Evolutionary conservation across 106 monocot genomes (phyloP), one percentile per base, ranked within the genome.

Genomic region (Dactylorhiza incarnata): DNA sequence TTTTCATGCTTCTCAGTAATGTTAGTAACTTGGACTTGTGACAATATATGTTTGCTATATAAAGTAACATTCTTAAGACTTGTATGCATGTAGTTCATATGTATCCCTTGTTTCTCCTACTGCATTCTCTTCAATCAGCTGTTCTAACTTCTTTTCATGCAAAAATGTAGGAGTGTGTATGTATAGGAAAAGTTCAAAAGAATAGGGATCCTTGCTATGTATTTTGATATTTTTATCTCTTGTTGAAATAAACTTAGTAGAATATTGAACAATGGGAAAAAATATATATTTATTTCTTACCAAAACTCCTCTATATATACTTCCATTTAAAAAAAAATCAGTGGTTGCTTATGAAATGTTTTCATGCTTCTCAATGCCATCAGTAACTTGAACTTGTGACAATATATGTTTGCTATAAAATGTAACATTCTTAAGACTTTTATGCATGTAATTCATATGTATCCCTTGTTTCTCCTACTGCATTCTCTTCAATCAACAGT

Each of bases 91-190:
- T 5, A 15, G 5, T 54, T 4, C 54, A 15, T 54, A 14, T 5
- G 5, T 15, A n/a, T 23, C 9, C 24, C 24, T 10, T 62, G 23
- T 62, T 62, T 62, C 37, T 62, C 23, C 25, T 9, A 16, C 10
- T 62, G 20, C 0, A 9, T 62, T 25, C 3, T 19, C 20, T 62
- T 62, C 0, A 22, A 62, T 62, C 24, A 6, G 22, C 59, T 6
- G 19, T 59, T n/a, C 7, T 62, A 62, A 62, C 24, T 23, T 62
- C 23, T 62, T 23, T 25, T 23, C 23, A 0, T 11, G 24, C 62
- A 19, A 62, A 23, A 62, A 62, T 69, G 51, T 68, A 87, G 83
- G 78, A 83, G 49, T 37, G 37, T 37, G 37, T 37, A 37, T 37
- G 37, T 37, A 37, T 37, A 37, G 37, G 37, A 37, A 37, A n/a